Percentiles rank a stretch among this genome's conserved stretches.
Evolutionary conservation across 2,329 filamentous ascomycete genomes (phyloP).

Genomic region (Incumbomyces lentus): DNA sequence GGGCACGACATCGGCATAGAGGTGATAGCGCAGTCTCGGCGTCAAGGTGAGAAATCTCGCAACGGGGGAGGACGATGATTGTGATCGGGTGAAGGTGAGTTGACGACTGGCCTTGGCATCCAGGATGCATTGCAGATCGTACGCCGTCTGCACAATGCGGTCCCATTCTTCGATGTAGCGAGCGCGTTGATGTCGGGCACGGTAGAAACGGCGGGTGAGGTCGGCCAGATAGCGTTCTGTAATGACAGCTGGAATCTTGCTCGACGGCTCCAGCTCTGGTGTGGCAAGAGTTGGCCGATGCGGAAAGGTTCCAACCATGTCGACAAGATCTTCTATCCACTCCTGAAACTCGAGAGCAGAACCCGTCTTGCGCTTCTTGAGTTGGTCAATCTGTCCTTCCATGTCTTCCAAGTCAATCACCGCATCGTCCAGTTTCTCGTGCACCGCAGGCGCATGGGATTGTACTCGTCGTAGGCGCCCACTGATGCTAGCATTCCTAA

Average conservation of each 20-base stretch:
- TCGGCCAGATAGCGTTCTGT: constrained; percentile 91
- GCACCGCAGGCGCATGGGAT: constrained; percentile 63
- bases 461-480: constrained; percentile 66
- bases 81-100: constrained; percentile 60
- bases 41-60: constrained; percentile 52
- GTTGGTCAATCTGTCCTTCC: constrained; percentile 67
- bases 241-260: constrained; percentile 64
- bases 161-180: constrained; percentile 83
- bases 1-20: constrained; percentile 66
- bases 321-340: constrained; percentile 91
- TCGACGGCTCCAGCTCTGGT: constrained; percentile 29
- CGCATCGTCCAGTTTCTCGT: constrained; percentile 82
- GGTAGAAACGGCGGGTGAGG: constrained; percentile 67
- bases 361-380: constrained; percentile 70
- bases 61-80: constrained; percentile 40
- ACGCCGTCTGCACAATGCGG: constrained; percentile 61
- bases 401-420: constrained; percentile 68
- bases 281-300: constrained; percentile 47
- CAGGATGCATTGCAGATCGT: constrained; percentile 67
- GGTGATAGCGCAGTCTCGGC: constrained; percentile 69
- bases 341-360: constrained; percentile 67
- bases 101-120: constrained; percentile 72
- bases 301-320: constrained; percentile 53
- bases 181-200: constrained; percentile 71
- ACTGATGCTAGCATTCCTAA: constrained; percentile 68